These are phyloP conservation scores for Monascus purpureus DNA, from an alignment of 495 filamentous ascomycete species.

Conservation along the genomic window DNA sequence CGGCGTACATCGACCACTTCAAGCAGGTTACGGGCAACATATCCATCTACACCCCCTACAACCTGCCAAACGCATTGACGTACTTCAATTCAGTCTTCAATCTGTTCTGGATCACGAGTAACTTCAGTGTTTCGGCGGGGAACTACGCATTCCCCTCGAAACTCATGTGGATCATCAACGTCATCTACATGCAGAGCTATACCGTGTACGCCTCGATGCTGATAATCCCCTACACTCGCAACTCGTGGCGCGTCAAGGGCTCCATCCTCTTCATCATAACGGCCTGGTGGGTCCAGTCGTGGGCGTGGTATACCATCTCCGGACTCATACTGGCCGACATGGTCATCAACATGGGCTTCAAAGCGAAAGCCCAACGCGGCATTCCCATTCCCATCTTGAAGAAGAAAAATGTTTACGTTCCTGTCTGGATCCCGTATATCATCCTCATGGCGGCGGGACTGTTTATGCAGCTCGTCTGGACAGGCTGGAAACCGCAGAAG, in stretches of 20 bases:
- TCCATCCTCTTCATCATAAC: conserved; percentile 16
- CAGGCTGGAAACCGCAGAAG: conserved; percentile 13
- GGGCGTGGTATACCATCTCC: conserved; percentile 22
- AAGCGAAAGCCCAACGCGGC: conserved; percentile 8
- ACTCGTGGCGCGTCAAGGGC: conserved; percentile 16
- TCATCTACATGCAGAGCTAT: conserved; percentile 21
- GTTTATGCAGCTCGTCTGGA: conserved; percentile 20
- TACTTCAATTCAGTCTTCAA: conserved; percentile 25
- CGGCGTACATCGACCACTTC: conserved; percentile 9
- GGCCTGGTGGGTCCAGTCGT: conserved; percentile 24
- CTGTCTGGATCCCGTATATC: conserved; percentile 8
- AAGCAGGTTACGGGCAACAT: conserved; percentile 9
- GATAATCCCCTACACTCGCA: conserved; percentile 18
- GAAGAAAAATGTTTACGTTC: conserved; percentile 3
- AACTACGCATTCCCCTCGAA: conserved; percentile 19
- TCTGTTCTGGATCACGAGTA: conserved; percentile 18
- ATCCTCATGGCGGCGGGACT: conserved; percentile 12
- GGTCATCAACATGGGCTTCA: conserved; percentile 20
- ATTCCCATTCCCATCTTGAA: conserved; percentile 4
- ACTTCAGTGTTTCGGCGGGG: conserved; percentile 12
- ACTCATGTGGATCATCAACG: conserved; percentile 19
- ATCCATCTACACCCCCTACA: conserved; percentile 8
- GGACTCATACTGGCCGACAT: conserved; percentile 19
- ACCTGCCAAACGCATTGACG: conserved; percentile 14
- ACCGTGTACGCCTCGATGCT: conserved; percentile 25